These are phyloP conservation scores for Corchorus capsularis DNA, from an alignment of 345 rosid species.

Conservation along the genomic window DNA sequence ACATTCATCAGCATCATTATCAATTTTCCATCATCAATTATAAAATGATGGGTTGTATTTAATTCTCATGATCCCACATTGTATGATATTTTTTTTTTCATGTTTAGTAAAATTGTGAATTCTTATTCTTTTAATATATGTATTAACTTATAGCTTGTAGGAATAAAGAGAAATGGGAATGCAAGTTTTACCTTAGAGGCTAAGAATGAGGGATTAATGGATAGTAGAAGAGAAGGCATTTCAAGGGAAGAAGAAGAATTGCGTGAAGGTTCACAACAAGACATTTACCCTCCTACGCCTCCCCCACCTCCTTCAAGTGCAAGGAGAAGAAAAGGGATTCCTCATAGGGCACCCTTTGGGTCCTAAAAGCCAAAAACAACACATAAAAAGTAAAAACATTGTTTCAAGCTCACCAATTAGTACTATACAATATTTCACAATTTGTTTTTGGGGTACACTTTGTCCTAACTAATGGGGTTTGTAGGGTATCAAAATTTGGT, in stretches of 20 bases:
- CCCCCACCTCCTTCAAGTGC: conserved; percentile 56
- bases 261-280: conserved; percentile 65
- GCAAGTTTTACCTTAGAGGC: conserved; percentile 52
- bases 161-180: conserved; percentile 64
- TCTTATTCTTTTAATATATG: not conserved
- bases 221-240: conserved; percentile 41
- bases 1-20: not conserved
- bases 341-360: conserved; percentile 82
- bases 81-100: not conserved
- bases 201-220: conserved; percentile 42
- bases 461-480: conserved; percentile 28
- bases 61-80: not conserved
- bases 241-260: conserved; percentile 53
- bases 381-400: not conserved
- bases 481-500: conserved; percentile 31
- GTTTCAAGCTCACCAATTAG: not conserved
- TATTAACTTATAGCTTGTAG: conserved; percentile 56
- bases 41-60: too few species aligned
- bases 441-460: conserved; percentile 17
- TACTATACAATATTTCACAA: not conserved
- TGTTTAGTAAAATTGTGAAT: not conserved
- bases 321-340: conserved; percentile 88
- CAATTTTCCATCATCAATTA: not conserved
- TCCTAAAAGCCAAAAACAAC: conserved; percentile 34
- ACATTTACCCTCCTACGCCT: conserved; percentile 55